Base-by-base conservation (phyloP, 805 yeast genomes). In the Torulaspora delbrueckii region DNA sequence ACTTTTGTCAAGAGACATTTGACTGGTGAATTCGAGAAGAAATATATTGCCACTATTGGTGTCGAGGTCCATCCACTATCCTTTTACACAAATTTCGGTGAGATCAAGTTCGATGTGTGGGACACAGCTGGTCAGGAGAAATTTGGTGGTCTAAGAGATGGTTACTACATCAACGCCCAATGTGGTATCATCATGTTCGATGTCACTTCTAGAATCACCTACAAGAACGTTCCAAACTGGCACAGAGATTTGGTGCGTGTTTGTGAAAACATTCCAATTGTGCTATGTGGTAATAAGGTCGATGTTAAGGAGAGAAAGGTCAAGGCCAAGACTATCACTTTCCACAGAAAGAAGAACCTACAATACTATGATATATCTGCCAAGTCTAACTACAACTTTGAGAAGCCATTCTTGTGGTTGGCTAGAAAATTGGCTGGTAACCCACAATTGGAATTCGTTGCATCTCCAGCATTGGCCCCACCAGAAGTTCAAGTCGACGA, bases 141-240 rank as follows among this genome's bases (percentile, higher is more conserved):
- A 77, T 93, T 93, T 62, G 99, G 99, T 74, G 99, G 99, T 63
- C 79, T 93, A 68, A 90, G 99, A 80, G 99, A 93, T 68, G 99
- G 99, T 69, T 93, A 93, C 79, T 93, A 93, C 77, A 93, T 93
- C 72, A 91, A 93, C 72, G 99, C 99, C 68, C 96, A 93, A 77
- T 93, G 99, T 81, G 99, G 98, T 77, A 93, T 93, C 77, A 93
- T 93, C 73, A 93, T 93, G 99, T 93, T 93, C 70, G 99, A 93
- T 74, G 99, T 93, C 55, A 93, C 99, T 54, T 89, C 98, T 43
- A 90, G 99, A 80, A 91, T 93, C 77, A 93, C 99, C 60, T 93
- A 93, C 79, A 93, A 93, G 80, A 93, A 93, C 75, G 99, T 93
- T 70, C 99, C 99, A 72, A 95, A 93, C 86, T 93, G 99, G 99